These are phyloP conservation scores for Hypomontagnella monticulosa DNA, from an alignment of 495 filamentous ascomycete species.

Conservation along the genomic window DNA sequence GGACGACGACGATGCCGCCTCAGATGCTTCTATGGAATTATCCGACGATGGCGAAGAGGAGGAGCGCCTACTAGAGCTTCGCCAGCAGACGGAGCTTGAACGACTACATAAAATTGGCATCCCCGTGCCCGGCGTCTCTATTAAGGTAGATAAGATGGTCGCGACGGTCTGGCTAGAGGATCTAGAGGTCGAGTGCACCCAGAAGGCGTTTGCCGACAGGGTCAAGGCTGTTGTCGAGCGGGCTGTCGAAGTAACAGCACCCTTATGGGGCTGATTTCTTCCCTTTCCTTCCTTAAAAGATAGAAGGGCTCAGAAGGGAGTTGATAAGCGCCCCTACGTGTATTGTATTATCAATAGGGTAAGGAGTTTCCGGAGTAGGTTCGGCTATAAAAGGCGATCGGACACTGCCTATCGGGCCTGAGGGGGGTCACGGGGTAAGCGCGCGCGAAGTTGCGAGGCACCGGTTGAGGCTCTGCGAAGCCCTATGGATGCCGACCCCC, in stretches of 20 bases:
- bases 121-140: slow-evolving; percentile 85
- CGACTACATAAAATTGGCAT: slow-evolving; percentile 82
- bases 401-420: neutral
- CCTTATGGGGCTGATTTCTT: slow-evolving; percentile 62
- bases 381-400: neutral
- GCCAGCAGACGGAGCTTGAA: slow-evolving; percentile 64
- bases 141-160: slow-evolving; percentile 86
- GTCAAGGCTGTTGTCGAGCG: slow-evolving; percentile 90
- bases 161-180: slow-evolving; percentile 92
- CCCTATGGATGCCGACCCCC: neutral
- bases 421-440: neutral
- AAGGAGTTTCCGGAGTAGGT: neutral
- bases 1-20: slow-evolving; percentile 40
- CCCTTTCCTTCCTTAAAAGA: neutral
- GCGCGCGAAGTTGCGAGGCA: neutral
- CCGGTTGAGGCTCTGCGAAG: neutral
- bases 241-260: slow-evolving; percentile 88
- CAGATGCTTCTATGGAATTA: slow-evolving; percentile 53
- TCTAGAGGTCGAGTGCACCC: slow-evolving; percentile 85
- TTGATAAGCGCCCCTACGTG: neutral
- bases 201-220: slow-evolving; percentile 76
- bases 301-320: slow-evolving; percentile 2
- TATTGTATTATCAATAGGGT: slow-evolving; percentile 4
- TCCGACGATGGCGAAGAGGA: slow-evolving; percentile 55
- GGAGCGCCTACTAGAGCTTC: slow-evolving; percentile 50